These are phyloP conservation scores for Thalassia testudinum DNA, from an alignment of 116 monocot species.

Conservation along the genomic window DNA sequence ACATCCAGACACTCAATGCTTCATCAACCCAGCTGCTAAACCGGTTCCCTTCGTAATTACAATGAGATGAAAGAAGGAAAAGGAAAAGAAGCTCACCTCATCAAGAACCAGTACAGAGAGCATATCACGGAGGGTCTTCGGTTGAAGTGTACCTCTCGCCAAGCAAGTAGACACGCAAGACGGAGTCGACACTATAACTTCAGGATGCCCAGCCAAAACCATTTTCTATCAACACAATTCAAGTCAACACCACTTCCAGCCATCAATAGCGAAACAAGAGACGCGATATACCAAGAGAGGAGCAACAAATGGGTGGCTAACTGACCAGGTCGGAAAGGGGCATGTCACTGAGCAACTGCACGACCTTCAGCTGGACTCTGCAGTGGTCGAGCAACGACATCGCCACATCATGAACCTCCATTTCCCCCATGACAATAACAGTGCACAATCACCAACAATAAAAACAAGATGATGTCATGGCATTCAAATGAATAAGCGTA, in stretches of 20 bases:
- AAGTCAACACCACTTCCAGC: no score
- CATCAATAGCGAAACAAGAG: no score
- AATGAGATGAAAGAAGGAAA: no score
- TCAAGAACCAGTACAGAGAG: conserved; percentile 74
- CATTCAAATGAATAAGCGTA: no score
- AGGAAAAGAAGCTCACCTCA: conserved; percentile 61
- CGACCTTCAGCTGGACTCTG: conserved; percentile 49
- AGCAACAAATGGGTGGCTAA: no score
- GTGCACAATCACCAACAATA: not conserved
- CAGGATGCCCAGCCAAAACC: conserved; percentile 55
- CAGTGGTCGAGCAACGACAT: conserved; percentile 66
- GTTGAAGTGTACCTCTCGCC: conserved; percentile 41
- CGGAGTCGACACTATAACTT: conserved; percentile 73
- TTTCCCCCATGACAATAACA: no score
- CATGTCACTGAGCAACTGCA: conserved; percentile 57
- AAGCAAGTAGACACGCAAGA: conserved; percentile 74
- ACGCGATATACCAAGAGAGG: no score
- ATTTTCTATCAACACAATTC: conserved; percentile 19
- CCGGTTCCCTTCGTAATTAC: not conserved
- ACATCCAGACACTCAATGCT: no score
- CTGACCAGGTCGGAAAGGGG: conserved; percentile 39
- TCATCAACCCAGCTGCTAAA: not conserved
- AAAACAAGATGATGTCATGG: not conserved
- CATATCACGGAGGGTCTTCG: conserved; percentile 31
- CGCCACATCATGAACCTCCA: conserved; percentile 53